Conservation (phyloP, 257 asterid species). For the Petrea volubilis region DNA sequence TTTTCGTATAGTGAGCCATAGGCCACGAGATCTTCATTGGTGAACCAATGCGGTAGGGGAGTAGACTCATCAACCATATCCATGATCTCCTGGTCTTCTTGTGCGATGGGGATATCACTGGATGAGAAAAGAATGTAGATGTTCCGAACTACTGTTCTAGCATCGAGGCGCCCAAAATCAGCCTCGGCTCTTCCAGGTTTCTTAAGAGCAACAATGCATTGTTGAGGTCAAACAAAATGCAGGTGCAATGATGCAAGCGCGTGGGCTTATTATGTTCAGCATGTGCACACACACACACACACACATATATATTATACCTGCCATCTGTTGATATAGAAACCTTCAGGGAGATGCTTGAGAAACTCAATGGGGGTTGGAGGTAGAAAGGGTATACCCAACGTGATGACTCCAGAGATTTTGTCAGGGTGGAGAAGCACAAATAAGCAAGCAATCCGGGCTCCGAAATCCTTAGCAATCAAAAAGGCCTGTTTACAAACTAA, state of each 20-base stretch:
- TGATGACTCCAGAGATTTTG: slow-evolving; percentile 45
- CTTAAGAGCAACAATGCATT: slow-evolving; percentile 17
- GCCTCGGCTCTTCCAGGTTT: slow-evolving; percentile 61
- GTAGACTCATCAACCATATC: slow-evolving; percentile 48
- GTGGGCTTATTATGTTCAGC: too few species aligned
- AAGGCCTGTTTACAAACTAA: slow-evolving; percentile 38
- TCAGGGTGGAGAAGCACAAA: slow-evolving; percentile 52
- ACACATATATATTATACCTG: slow-evolving; percentile 32
- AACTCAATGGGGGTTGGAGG: slow-evolving; percentile 35
- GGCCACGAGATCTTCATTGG: slow-evolving; percentile 50
- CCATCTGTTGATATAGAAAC: slow-evolving; percentile 70
- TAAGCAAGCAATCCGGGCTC: slow-evolving; percentile 39
- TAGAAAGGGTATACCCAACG: slow-evolving; percentile 51
- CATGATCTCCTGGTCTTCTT: slow-evolving; percentile 52
- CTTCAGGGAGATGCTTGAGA: slow-evolving; percentile 44
- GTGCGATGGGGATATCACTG: slow-evolving; percentile 43
- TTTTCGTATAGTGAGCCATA: slow-evolving; percentile 59
- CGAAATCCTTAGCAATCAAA: slow-evolving; percentile 55
- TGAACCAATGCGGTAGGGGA: slow-evolving; percentile 61
- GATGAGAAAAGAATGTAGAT: slow-evolving; percentile 46
- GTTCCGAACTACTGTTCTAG: slow-evolving; percentile 42
- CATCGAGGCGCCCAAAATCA: slow-evolving; percentile 50
- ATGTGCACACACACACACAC: not conserved
- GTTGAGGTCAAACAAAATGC: not conserved
- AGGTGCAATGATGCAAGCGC: too few species aligned